A percentile compares a stretch with the other conserved stretches of the same genome.
phyloP scores from a whole-genome alignment of 495 filamentous ascomycete genomes.

The Neurospora sp. region DNA sequence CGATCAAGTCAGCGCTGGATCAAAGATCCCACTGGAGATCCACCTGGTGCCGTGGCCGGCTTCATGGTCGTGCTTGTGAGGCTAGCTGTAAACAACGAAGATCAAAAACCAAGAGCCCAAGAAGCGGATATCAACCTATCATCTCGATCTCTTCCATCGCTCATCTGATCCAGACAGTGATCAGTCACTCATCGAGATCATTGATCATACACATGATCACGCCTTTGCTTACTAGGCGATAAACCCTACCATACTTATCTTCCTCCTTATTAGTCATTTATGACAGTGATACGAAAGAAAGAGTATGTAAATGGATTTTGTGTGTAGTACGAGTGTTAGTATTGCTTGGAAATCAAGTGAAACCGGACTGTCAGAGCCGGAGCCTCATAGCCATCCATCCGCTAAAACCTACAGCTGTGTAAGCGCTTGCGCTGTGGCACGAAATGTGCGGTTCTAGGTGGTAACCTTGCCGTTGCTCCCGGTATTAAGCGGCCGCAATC shows the following conservation, averaged over 20 bases:
- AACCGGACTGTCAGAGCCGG: background rate
- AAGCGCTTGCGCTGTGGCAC: background rate
- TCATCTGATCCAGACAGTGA: background rate
- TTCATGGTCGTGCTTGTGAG: background rate
- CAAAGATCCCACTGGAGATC: background rate
- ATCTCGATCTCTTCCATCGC: background rate
- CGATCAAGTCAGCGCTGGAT: background rate
- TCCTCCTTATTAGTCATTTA: background rate
- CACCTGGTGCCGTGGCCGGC: background rate
- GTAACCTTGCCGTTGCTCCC: background rate
- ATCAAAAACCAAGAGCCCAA: background rate
- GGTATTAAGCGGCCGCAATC: background rate
- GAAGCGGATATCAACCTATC: background rate
- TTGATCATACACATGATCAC: background rate
- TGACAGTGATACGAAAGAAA: background rate
- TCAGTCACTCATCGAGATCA: background rate
- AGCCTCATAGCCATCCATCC: background rate
- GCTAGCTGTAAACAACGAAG: background rate
- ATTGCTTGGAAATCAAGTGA: background rate
- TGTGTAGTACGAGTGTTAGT: background rate
- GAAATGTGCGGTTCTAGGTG: background rate
- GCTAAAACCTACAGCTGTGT: background rate
- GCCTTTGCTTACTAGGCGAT: background rate
- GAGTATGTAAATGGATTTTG: background rate
- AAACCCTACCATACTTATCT: background rate